phyloP scores from a whole-genome alignment of 179 eudicot genomes.

The Beta corolliflora region DNA sequence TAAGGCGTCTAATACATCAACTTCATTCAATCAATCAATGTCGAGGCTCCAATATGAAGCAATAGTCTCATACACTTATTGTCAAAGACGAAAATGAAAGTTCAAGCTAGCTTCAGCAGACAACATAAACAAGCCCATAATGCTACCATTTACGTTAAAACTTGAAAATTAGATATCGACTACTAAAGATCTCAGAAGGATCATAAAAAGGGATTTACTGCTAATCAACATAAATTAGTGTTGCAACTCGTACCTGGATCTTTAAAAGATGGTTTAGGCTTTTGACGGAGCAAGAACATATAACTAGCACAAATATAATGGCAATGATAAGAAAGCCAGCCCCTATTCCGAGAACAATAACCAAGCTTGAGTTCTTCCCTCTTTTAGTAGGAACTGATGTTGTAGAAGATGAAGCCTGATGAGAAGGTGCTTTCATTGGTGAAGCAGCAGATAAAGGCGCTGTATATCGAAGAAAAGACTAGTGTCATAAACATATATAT shows the following conservation, averaged over 20 bases:
- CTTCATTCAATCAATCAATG: not conserved
- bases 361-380: slow-evolving; percentile 46
- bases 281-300: slow-evolving; percentile 56
- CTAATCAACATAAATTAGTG: not conserved
- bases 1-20: not conserved
- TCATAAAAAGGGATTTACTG: not conserved
- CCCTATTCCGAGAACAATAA: slow-evolving; percentile 51
- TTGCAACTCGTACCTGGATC: slow-evolving; percentile 56
- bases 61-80: not conserved
- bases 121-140: not conserved
- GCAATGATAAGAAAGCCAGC: slow-evolving; percentile 51
- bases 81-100: not conserved
- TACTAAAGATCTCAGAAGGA: not conserved
- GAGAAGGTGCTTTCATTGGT: slow-evolving; percentile 48
- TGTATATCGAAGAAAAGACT: slow-evolving; percentile 36
- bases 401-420: slow-evolving; percentile 48
- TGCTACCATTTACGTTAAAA: not conserved
- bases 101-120: not conserved
- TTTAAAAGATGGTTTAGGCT: slow-evolving; percentile 41
- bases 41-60: not conserved
- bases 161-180: not conserved
- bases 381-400: slow-evolving; percentile 39
- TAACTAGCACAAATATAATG: slow-evolving; percentile 40
- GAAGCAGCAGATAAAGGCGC: slow-evolving; percentile 61
- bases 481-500: not conserved